Base-by-base conservation (phyloP, 306 rosid genomes). In the Dryas octopetala region DNA sequence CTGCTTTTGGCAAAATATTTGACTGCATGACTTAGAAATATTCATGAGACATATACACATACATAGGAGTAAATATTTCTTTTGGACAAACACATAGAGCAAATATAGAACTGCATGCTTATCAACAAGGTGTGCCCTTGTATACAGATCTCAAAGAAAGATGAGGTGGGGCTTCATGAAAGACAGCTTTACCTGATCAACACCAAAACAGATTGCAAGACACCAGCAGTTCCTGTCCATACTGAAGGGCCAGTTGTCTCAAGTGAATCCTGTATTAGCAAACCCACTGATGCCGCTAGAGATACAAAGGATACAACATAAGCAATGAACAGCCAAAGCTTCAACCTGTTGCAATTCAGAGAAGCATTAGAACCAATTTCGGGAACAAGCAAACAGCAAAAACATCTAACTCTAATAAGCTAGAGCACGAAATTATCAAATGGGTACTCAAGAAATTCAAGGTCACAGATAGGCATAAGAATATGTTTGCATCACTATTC, bases 271-370 rank as follows among this genome's bases (percentile, higher is more conserved):
- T 89, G 97, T 66, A 95, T 92, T 71, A 92, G 84, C 74, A 95
- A 85, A 74, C 99, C 99, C 9, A 94, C 97, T 10, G 99, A 89
- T 78, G 97, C 99, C 23, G 99, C 99, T 80, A 95, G 85, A 54
- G 99, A 95, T 79, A 95, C 99, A 76, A 95, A 95, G 66, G 99
- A 90, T 44, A 95, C 93, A 48, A 95, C 97, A 83, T 95, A 95
- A 0, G 99, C 99, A 15, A 95, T 79, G 90, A 95, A 95, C 80
- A 95, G 97, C 99, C 99, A 95, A 62, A 95, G 91, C 97, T 95
- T 95, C 88, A 92, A 80, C 64, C 99, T 94, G 91, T 86, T 58
- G 72, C 78, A 66, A 77, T 71, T 54, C 28, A 71, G 72, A 65
- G 54, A 62, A 62, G 44, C 70, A 72, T 82, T 26, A 80, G 76